Evolutionary conservation across 495 filamentous ascomycete species (phyloP).

Genomic region (Pyrenula massariospora): DNA sequence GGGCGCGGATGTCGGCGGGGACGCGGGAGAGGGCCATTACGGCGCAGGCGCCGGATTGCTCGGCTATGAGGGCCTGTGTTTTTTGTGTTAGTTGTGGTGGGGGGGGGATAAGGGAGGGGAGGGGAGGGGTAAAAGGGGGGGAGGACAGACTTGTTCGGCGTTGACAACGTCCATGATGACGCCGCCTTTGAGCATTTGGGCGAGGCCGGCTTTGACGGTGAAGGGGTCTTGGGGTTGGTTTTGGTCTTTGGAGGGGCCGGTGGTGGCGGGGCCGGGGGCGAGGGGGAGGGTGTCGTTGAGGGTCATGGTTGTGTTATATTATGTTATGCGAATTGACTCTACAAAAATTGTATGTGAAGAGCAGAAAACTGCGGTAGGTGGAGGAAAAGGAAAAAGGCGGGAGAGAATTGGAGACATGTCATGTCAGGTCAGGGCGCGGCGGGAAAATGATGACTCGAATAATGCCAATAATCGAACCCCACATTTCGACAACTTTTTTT

Average conservation of each 20-base stretch:
- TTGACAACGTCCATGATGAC: conserved; percentile 99
- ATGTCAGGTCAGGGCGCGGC: too few relatives aligned
- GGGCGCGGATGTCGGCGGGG: conserved; percentile 84
- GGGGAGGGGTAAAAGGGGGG: conserved; percentile 2
- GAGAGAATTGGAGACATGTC: too few relatives aligned
- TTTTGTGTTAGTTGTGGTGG: background rate
- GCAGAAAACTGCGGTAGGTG: background rate
- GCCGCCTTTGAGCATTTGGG: conserved; percentile 95
- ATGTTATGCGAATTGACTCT: too few relatives aligned
- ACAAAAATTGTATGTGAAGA: too few relatives aligned
- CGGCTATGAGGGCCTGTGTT: conserved; percentile 81
- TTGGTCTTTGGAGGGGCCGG: background rate
- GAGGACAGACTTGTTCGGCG: conserved; percentile 60
- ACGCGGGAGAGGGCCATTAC: conserved; percentile 99
- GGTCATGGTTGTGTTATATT: background rate
- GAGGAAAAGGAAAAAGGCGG: too few relatives aligned
- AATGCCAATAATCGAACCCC: too few relatives aligned
- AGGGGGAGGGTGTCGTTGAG: background rate
- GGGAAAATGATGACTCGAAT: too few relatives aligned
- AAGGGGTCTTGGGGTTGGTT: conserved; percentile 39
- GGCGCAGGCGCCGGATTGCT: conserved; percentile 89
- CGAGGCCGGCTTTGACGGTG: conserved; percentile 83
- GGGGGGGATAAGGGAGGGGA: background rate
- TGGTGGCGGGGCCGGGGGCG: too few relatives aligned
- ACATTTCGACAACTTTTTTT: too few relatives aligned